phyloP scores from a whole-genome alignment of 2,329 filamentous ascomycete species.

The Davidsoniella eucalypti region DNA sequence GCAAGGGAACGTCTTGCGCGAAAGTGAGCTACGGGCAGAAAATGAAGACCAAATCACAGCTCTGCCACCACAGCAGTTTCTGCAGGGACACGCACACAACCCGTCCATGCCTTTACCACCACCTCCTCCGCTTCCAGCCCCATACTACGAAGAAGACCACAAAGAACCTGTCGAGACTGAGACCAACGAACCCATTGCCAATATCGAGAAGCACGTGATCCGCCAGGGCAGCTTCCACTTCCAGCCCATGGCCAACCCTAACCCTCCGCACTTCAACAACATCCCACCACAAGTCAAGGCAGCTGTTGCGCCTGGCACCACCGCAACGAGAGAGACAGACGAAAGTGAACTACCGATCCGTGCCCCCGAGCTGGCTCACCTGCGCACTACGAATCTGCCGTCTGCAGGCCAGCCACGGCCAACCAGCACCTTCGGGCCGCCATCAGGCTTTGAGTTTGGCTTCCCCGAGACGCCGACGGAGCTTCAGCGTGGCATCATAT shows the following conservation, averaged over 20 bases:
- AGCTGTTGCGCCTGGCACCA: conserved; percentile 11
- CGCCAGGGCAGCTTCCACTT: conserved; percentile 40
- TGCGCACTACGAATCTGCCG: conserved; percentile 30
- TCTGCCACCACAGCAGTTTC: conserved; percentile 51
- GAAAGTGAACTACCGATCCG: conserved; percentile 20
- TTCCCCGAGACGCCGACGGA: conserved; percentile 73
- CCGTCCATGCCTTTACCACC: conserved; percentile 16
- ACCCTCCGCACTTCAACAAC: conserved; percentile 42
- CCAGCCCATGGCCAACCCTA: conserved; percentile 31
- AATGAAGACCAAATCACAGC: conserved; percentile 74
- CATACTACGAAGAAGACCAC: conserved; percentile 12
- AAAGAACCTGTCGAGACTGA: background rate
- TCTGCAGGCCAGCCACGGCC: conserved; percentile 24
- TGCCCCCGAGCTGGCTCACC: conserved; percentile 40
- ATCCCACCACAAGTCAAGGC: conserved; percentile 25
- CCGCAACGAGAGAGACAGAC: conserved; percentile 10
- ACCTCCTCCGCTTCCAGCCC: conserved; percentile 16
- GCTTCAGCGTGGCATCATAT: conserved; percentile 78
- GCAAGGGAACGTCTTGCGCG: conserved; percentile 59
- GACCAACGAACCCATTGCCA: background rate
- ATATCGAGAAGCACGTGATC: background rate
- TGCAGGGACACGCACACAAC: conserved; percentile 32
- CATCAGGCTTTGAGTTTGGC: conserved; percentile 57
- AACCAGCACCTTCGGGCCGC: conserved; percentile 41
- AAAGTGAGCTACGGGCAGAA: conserved; percentile 63